Conservation (phyloP, 2,329 filamentous ascomycete genomes). For the Pseudomassariella vexata region DNA sequence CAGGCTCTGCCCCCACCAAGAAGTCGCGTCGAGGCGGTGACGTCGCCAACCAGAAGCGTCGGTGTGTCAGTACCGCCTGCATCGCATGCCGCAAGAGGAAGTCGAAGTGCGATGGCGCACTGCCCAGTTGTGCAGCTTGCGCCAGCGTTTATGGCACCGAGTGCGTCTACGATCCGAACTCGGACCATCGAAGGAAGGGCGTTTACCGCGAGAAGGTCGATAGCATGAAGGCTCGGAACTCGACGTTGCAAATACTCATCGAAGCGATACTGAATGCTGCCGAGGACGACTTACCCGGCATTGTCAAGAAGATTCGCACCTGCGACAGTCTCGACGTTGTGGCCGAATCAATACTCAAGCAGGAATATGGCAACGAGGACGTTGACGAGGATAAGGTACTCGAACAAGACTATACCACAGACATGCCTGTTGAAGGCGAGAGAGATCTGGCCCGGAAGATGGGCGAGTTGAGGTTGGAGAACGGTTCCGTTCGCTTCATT, state of each 20-base stretch:
- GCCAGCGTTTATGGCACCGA: slow-evolving; percentile 85
- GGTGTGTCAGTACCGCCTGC: slow-evolving; percentile 80
- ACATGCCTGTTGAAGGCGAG: slow-evolving; percentile 53
- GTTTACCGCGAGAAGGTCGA: slow-evolving; percentile 95
- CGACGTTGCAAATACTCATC: slow-evolving; percentile 85
- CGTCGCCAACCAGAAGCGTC: slow-evolving; percentile 53
- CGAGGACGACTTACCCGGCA: slow-evolving; percentile 75
- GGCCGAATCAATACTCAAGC: slow-evolving; percentile 46
- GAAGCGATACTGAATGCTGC: slow-evolving; percentile 88
- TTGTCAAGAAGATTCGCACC: slow-evolving; percentile 83
- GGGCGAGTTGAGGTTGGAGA: slow-evolving; percentile 81
- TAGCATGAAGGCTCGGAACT: slow-evolving; percentile 77
- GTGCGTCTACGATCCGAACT: slow-evolving; percentile 93
- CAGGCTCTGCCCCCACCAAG: slow-evolving; percentile 25
- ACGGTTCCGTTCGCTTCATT: slow-evolving; percentile 84
- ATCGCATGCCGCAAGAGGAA: slow-evolving; percentile 74
- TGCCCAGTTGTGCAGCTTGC: slow-evolving; percentile 92
- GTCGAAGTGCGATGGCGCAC: slow-evolving; percentile 86
- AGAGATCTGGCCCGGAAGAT: slow-evolving; percentile 85
- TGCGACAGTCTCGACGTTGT: slow-evolving; percentile 64
- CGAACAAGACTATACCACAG: slow-evolving; percentile 32
- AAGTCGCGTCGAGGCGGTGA: slow-evolving; percentile 45
- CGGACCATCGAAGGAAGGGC: slow-evolving; percentile 91
- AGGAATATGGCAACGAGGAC: slow-evolving; percentile 27
- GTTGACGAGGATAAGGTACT: slow-evolving; percentile 34